phyloP scores from a whole-genome alignment of 2,329 filamentous ascomycete genomes.

The Venturia carpophila region DNA sequence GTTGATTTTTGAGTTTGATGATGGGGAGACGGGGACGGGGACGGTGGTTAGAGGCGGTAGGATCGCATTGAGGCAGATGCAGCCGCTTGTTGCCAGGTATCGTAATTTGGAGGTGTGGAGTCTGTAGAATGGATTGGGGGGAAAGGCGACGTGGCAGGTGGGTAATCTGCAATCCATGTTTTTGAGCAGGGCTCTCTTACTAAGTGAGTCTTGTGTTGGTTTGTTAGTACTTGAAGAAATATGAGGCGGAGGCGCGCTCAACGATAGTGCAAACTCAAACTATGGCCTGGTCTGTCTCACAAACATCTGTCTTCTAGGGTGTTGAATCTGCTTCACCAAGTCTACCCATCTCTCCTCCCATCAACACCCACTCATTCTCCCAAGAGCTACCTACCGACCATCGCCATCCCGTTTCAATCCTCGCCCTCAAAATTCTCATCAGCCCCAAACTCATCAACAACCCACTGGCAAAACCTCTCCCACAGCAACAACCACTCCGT shows the following conservation, averaged over 20 bases:
- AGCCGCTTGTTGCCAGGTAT: conserved; percentile 27
- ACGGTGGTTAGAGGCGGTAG: conserved; percentile 25
- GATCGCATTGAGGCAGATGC: conserved; percentile 30
- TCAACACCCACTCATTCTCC: not conserved
- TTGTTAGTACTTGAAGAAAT: no score
- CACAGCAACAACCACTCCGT: conserved; percentile 74
- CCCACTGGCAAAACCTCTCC: conserved; percentile 86
- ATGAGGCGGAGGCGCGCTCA: no score
- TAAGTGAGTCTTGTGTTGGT: no score
- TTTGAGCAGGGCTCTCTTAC: no score
- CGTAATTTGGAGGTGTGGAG: conserved; percentile 30
- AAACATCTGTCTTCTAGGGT: not conserved
- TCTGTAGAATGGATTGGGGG: conserved; percentile 19
- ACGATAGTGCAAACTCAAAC: no score
- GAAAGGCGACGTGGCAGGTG: no score
- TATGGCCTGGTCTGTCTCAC: no score
- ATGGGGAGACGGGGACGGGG: conserved; percentile 26
- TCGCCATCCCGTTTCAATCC: not conserved
- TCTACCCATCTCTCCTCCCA: not conserved
- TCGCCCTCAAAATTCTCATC: conserved; percentile 37
- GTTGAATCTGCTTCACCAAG: not conserved
- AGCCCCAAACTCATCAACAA: conserved; percentile 66
- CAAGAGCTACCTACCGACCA: not conserved
- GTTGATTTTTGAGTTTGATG: conserved; percentile 26
- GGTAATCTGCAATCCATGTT: no score